Evolutionary conservation across 2,329 filamentous ascomycete genomes (phyloP).

Genomic region (Nannizzia gypsea): DNA sequence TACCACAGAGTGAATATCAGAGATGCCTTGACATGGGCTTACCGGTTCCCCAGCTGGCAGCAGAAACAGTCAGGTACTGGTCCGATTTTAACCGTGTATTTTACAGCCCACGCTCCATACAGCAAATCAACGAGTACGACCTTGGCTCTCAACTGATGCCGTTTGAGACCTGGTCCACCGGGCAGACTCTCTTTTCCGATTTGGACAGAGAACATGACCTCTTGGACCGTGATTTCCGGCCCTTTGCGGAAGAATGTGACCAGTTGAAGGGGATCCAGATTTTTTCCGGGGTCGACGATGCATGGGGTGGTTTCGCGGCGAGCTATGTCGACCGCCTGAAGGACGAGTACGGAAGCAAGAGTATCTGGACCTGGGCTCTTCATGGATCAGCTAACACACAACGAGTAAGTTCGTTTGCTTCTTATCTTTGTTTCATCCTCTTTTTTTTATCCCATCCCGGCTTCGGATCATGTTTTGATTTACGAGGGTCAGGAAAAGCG

Average conservation of each 20-base stretch:
- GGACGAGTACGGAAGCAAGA: conserved; percentile 83
- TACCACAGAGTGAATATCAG: conserved; percentile 65
- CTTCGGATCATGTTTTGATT: not conserved
- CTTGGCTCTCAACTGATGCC: conserved; percentile 67
- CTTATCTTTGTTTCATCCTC: conserved; percentile 36
- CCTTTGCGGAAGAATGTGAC: conserved; percentile 87
- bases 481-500: conserved; percentile 39
- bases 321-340: conserved; percentile 64
- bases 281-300: conserved; percentile 59
- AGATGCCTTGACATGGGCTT: conserved; percentile 62
- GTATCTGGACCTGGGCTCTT: conserved; percentile 76
- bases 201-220: conserved; percentile 74
- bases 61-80: conserved; percentile 79
- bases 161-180: conserved; percentile 64
- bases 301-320: conserved; percentile 67
- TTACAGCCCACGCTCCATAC: conserved; percentile 76
- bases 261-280: conserved; percentile 79
- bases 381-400: conserved; percentile 34
- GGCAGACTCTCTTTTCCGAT: conserved; percentile 61
- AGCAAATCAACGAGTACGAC: conserved; percentile 81
- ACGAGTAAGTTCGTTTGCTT: conserved; percentile 10
- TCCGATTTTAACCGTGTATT: conserved; percentile 90
- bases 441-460: no score
- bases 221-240: conserved; percentile 77
- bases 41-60: conserved; percentile 51